Percentiles rank a stretch among this genome's conserved stretches.
Evolutionary conservation across 257 asterid species (phyloP).

Genomic region (Ligustrum vulgare): DNA sequence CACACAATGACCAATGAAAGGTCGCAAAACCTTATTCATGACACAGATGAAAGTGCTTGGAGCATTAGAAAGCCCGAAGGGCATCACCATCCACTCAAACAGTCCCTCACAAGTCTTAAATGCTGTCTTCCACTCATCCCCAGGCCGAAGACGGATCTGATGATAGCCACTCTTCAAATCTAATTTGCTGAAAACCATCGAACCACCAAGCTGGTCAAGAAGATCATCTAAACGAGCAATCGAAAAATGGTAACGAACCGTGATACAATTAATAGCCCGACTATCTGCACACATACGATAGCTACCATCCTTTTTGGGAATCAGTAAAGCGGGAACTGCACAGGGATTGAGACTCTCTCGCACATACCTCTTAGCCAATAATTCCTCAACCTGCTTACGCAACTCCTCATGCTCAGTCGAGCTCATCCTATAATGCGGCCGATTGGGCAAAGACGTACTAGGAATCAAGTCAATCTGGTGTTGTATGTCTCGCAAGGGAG

Average conservation of each 20-base stretch:
- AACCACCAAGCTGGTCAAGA: background rate
- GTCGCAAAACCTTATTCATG: background rate
- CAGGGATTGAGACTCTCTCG: background rate
- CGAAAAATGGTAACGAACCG: background rate
- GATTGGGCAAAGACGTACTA: background rate
- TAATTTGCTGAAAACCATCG: too few species aligned
- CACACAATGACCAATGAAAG: background rate
- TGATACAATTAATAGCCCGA: background rate
- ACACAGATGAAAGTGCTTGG: background rate
- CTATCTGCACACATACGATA: background rate
- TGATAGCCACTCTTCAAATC: too few species aligned
- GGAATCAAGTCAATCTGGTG: too few species aligned
- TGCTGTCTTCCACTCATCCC: too few species aligned
- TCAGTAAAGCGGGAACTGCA: background rate
- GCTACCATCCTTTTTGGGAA: too few species aligned
- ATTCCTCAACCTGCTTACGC: background rate
- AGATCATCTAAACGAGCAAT: background rate
- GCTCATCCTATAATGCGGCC: background rate
- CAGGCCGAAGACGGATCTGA: too few species aligned
- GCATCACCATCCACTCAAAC: too few species aligned
- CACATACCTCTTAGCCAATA: too few species aligned
- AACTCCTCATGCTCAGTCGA: background rate
- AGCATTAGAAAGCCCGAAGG: too few species aligned
- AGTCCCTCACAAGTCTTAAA: background rate
- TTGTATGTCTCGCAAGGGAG: background rate